Conservation (phyloP, 805 yeast species). For the Clavispora santaluciae region DNA sequence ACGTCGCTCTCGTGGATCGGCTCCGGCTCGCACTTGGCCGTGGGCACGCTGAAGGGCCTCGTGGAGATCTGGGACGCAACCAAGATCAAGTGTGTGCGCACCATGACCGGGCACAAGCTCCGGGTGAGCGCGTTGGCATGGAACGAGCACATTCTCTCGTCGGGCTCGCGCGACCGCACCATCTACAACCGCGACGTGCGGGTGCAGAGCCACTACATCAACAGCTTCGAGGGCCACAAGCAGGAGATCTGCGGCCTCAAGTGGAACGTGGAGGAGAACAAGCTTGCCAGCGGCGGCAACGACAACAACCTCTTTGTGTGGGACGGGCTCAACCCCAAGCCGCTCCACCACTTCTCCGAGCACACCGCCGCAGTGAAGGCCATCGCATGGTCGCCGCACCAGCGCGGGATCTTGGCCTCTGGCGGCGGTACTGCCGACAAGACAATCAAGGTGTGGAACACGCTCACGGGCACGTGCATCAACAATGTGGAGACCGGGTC, state of each 20-base stretch:
- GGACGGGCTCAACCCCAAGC: constrained; percentile 71
- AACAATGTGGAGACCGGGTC: constrained; percentile 92
- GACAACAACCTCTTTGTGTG: constrained; percentile 84
- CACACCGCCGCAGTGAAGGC: constrained; percentile 97
- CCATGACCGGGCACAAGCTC: constrained; percentile 86
- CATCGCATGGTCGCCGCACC: constrained; percentile 96
- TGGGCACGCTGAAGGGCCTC: constrained; percentile 80
- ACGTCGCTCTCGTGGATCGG: constrained; percentile 92
- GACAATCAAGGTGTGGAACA: constrained; percentile 87
- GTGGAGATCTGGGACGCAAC: constrained; percentile 96
- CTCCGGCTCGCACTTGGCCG: constrained; percentile 88
- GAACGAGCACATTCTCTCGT: constrained; percentile 84
- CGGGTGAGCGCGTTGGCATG: constrained; percentile 88
- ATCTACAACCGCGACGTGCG: constrained; percentile 91
- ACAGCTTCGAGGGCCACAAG: constrained; percentile 66
- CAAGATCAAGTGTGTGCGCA: constrained; percentile 73
- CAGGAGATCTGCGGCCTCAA: constrained; percentile 96
- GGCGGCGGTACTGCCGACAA: constrained; percentile 98
- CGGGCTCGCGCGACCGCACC: constrained; percentile 82
- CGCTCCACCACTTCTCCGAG: constrained; percentile 69
- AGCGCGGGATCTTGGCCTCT: constrained; percentile 84
- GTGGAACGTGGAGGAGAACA: constrained; percentile 90
- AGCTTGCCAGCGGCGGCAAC: constrained; percentile 92
- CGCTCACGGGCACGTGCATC: constrained; percentile 66
- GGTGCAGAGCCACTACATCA: constrained; percentile 73